Evolutionary conservation across 208 protist genomes (phyloP), one percentile per base, ranked within the genome.

Genomic region (Jaenimonas drosophilae): DNA sequence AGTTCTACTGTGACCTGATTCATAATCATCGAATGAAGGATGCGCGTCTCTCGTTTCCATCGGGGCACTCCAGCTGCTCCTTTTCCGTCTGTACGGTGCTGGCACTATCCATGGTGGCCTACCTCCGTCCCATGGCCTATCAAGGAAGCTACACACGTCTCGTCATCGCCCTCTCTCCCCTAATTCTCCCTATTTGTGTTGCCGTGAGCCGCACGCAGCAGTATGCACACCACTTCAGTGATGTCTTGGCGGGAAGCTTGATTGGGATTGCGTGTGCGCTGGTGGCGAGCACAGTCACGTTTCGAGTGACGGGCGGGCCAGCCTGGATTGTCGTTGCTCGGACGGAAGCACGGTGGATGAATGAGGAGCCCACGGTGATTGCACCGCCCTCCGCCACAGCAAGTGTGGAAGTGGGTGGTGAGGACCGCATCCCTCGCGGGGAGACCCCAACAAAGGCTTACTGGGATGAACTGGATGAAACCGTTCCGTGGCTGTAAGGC

Each of bases 1-100:
- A 59, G 20, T 87, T 54, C 58, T 89, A 68, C 54, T 92, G 84
- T 31, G 37, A 44, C 0, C 50, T 89, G 2, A 76, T 69, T 55
- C 34, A 66, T 1, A 34, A 72, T 31, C 53, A 59, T 1, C 20
- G 40, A 0, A 49, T 96, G 41, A 45, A 64, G 29, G 76, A 88
- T n/a, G 84, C 79, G 1, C 78, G 84, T 5, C 60, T 92, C 0
- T 93, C 83, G 4, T 97, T 96, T 42, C 93, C 93, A 7, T 89
- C 73, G 0, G 94, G 94, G 2, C 94, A 97, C 64, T 90, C 79
- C 49, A 81, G 72, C 28, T 69, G 74, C 5, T 81, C 78, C 26
- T 96, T 96, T 57, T 44, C 74, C 12, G 62, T 87, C 20, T 82
- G 66, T 47, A 64, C 62, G 9, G 30, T 86, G 9, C 34, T 91